Conservation (phyloP, 1,139 yeast species). For the Candida glucosophila region DNA sequence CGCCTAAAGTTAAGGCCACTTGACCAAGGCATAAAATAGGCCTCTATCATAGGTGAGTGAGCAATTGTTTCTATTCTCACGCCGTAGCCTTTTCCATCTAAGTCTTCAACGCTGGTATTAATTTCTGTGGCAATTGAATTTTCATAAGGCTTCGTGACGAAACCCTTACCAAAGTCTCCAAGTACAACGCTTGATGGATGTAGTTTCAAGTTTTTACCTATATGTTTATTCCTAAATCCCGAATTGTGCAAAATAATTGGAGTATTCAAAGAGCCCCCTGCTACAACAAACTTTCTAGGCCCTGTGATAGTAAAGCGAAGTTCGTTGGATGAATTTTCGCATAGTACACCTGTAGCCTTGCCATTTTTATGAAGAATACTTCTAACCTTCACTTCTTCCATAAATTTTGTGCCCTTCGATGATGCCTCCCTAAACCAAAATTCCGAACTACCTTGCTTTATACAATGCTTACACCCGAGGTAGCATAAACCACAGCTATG, state of each 20-base stretch:
- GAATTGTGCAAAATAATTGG: constrained; percentile 44
- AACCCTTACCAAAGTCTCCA: constrained; percentile 35
- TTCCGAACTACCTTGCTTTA: constrained; percentile 45
- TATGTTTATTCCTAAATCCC: constrained; percentile 44
- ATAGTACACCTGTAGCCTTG: constrained; percentile 36
- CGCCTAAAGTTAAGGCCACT: constrained; percentile 26
- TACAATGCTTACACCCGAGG: constrained; percentile 47
- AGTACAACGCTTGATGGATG: constrained; percentile 41
- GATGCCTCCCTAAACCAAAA: constrained; percentile 49
- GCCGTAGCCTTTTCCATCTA: constrained; percentile 52
- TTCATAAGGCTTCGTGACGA: constrained; percentile 26
- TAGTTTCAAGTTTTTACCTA: constrained; percentile 45
- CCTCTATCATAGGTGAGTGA: constrained; percentile 37
- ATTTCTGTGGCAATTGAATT: constrained; percentile 47
- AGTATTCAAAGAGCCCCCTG: constrained; percentile 46
- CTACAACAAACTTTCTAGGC: constrained; percentile 38
- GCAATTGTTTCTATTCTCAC: constrained; percentile 46
- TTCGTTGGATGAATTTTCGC: constrained; percentile 23
- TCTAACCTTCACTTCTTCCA: constrained; percentile 40
- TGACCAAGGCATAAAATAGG: constrained; percentile 38
- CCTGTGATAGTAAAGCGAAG: constrained; percentile 29
- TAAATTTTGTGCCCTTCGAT: constrained; percentile 38
- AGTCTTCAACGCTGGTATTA: constrained; percentile 39
- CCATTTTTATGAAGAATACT: constrained; percentile 32
- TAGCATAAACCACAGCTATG: constrained; percentile 48